Evolutionary conservation across 2,329 filamentous ascomycete genomes (phyloP), one percentile per base, ranked within the genome.

Genomic region (Fusarium citri): DNA sequence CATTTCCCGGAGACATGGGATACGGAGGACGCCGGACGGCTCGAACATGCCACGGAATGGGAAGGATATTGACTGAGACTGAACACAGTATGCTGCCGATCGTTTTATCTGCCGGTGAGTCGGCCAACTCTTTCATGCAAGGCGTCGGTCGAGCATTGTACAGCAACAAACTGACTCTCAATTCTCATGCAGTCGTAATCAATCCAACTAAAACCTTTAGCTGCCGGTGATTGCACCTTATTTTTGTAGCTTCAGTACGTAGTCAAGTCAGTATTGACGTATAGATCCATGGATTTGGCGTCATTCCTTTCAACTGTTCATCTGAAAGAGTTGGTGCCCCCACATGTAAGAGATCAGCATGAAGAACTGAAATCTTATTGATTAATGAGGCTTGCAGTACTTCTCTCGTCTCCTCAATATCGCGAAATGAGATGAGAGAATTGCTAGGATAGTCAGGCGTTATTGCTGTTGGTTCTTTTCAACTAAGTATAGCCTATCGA

Each of bases 281-380:
- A 70, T 72, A 66, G 49, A 64, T 58, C 55, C 57, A 59, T 63
- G 22, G 22, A 43, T 73, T 62, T 74, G 65, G 68, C 73, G 73
- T 75, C 73, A 75, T 74, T 66, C 53, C 49, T 67, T 62, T 46
- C 30, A 51, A 55, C 31, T 37, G 28, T 23, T 15, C 14, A 22
- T 51, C 34, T 61, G 41, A 31, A 30, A 48, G 46, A 58, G 49
- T 54, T 43, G 31, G 48, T 58, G 28, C 23, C 64, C 40, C 59
- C 54, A 66, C 62, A 47, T 34, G 20, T 23, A 37, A 37, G 31
- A 50, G 61, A 62, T 66, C 66, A 69, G 47, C 55, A 63, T 63
- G 15, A 53, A n/a, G 26, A 59, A 51, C 37, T 50, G 37, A 61
- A 60, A 66, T 66, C 43, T 55, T 66, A 30, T 59, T 54, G 18